Conservation (phyloP, 208 protist genomes). For the Trypanosomatidae sp. region DNA sequence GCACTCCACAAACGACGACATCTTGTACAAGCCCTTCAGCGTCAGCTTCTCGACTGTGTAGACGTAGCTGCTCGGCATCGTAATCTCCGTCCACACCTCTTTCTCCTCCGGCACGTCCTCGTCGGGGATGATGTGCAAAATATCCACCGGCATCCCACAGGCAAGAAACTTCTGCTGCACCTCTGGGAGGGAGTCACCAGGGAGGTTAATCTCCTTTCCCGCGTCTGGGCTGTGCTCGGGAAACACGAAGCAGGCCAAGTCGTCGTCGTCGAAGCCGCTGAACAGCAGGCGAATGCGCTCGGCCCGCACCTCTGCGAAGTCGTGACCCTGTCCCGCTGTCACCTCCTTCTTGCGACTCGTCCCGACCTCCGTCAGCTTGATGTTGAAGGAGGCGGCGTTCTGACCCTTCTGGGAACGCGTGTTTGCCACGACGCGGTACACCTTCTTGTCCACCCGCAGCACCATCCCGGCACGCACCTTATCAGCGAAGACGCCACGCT, state of each 20-base stretch:
- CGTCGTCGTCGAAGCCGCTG: constrained; percentile 91
- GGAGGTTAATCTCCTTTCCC: constrained; percentile 80
- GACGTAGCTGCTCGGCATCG: constrained; percentile 84
- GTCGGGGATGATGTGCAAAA: constrained; percentile 82
- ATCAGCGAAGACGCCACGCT: constrained; percentile 79
- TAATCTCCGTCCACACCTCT: constrained; percentile 79
- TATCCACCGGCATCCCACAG: constrained; percentile 83
- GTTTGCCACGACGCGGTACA: constrained; percentile 79
- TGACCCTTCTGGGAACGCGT: constrained; percentile 92
- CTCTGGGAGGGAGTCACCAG: constrained; percentile 69
- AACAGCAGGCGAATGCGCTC: constrained; percentile 85
- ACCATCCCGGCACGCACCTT: constrained; percentile 86
- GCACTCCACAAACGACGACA: constrained; percentile 85
- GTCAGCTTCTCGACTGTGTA: constrained; percentile 89
- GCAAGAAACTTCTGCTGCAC: constrained; percentile 82
- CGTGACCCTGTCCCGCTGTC: constrained; percentile 79
- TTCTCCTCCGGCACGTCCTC: constrained; percentile 66
- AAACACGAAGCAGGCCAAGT: constrained; percentile 90
- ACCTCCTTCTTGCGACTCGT: constrained; percentile 82
- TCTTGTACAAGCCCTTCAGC: constrained; percentile 85
- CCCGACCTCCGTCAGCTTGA: constrained; percentile 84
- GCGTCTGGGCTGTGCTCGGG: constrained; percentile 77
- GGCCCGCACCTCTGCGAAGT: constrained; percentile 80
- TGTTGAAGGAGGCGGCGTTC: constrained; percentile 87
- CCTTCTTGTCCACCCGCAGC: constrained; percentile 72